Conservation (phyloP, 2,329 filamentous ascomycete genomes). For the Ceratocystis cubensis region DNA sequence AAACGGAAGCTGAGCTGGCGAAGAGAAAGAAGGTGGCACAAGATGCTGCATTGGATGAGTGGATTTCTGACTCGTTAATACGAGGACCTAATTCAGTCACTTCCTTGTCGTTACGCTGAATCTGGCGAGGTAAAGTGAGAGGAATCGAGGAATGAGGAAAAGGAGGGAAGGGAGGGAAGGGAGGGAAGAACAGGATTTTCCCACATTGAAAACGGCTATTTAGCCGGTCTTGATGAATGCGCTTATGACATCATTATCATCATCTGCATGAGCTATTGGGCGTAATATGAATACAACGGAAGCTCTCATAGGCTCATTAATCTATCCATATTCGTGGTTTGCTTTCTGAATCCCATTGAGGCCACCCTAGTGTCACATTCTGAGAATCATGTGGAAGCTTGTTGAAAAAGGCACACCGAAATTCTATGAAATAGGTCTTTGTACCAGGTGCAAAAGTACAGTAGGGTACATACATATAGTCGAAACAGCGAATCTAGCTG, state of each 20-base stretch:
- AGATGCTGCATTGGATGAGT: constrained; percentile 16
- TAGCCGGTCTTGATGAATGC: not conserved
- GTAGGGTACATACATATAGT: not conserved
- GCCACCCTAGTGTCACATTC: not conserved
- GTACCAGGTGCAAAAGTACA: not conserved
- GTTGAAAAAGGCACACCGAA: not conserved
- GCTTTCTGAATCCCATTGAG: not conserved
- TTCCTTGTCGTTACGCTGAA: constrained; percentile 11
- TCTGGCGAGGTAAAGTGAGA: no score
- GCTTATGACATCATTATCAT: not conserved
- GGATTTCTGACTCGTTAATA: constrained; percentile 12
- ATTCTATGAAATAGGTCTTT: not conserved
- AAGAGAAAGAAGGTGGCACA: constrained; percentile 1
- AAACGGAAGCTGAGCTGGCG: not conserved
- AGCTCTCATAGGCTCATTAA: not conserved
- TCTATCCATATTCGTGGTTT: not conserved
- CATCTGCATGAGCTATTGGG: not conserved
- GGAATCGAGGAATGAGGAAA: no score
- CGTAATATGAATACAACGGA: not conserved
- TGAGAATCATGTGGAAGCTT: not conserved
- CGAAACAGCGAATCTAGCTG: not conserved
- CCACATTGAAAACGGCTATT: not conserved
- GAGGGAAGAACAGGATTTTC: not conserved
- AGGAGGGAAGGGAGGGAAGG: not conserved
- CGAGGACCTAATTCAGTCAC: constrained; percentile 13